Base-by-base conservation (phyloP, 2,329 filamentous ascomycete genomes). In the Xylariaceae sp. region DNA sequence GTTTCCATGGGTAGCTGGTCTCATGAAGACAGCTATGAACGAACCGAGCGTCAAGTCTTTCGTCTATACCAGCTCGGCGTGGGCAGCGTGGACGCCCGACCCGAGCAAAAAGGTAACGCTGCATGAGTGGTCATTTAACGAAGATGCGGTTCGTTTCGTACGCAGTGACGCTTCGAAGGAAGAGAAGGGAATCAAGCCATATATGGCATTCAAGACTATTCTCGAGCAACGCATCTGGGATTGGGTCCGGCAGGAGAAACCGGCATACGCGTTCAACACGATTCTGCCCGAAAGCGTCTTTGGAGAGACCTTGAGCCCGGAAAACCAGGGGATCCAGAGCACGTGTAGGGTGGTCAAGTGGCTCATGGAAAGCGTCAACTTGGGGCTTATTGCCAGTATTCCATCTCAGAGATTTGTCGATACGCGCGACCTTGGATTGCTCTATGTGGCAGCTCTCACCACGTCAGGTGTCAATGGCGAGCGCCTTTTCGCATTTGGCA, bases 191-290 rank as follows among this genome's bases (percentile, higher is more conserved):
- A 50, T 71, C 18, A 35, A 48, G 11, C 60, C 58, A 11, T 71
- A 65, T 40, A 72, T 72, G 69, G 71, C 69, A 6, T 56, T 67
- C 27, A 72, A 70, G 53, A 60, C 66, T 7, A 45, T 68, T 1
- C 58, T 70, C 3, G 71, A 73, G 57, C 59, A 67, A 45, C 55
- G 53, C 0, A 50, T 68, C 27, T 73, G 71, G 71, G 63, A 68
- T 3, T 73, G 70, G 68, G 59, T 72, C 2, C 53, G 55, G 20
- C 30, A 26, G 2, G 63, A 67, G 44, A 66, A 66, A 46, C 70
- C 69, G 0, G 16, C 33, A 1, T 72, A 65, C 48, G 45, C 57
- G 18, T 71, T 72, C 53, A 72, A 72, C 39, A 57, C 66, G 6
- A 46, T 72, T 40, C 57, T 72, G n/a, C 61, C 67, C 29, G 64